phyloP scores from a whole-genome alignment of 73 alveolate species.

The Symbiodinium pilosum region DNA sequence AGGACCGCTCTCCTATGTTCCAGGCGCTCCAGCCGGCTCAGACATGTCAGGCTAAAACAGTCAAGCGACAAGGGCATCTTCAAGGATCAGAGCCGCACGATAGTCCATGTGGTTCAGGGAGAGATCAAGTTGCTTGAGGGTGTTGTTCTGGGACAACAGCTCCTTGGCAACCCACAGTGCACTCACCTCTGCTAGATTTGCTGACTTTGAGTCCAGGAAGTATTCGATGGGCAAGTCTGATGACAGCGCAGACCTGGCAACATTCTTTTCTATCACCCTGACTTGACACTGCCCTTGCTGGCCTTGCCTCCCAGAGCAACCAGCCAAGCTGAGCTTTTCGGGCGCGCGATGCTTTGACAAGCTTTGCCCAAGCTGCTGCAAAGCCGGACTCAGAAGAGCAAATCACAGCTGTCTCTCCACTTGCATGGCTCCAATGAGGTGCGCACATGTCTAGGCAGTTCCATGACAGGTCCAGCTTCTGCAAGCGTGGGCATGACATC shows the following conservation, averaged over 20 bases:
- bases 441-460: constrained; percentile 71
- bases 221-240: constrained; percentile 74
- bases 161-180: not conserved
- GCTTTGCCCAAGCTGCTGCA: constrained; percentile 64
- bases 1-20: constrained; percentile 5
- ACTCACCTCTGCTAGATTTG: not conserved
- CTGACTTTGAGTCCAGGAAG: constrained; percentile 8
- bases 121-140: constrained; percentile 34
- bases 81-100: constrained; percentile 65
- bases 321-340: constrained; percentile 69
- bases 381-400: constrained; percentile 13
- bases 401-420: not conserved
- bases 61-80: constrained; percentile 64
- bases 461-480: constrained; percentile 82
- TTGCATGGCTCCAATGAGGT: not conserved
- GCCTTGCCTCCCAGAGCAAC: constrained; percentile 44
- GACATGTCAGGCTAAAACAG: no score
- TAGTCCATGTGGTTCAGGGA: constrained; percentile 82
- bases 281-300: not conserved
- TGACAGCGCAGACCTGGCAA: not conserved
- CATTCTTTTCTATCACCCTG: not conserved
- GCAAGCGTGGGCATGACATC: constrained; percentile 76
- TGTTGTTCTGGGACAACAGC: constrained; percentile 51
- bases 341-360: constrained; percentile 50
- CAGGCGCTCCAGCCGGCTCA: constrained; percentile 11